Conservation (phyloP, 306 rosid species). For the Rosa lucieae region DNA sequence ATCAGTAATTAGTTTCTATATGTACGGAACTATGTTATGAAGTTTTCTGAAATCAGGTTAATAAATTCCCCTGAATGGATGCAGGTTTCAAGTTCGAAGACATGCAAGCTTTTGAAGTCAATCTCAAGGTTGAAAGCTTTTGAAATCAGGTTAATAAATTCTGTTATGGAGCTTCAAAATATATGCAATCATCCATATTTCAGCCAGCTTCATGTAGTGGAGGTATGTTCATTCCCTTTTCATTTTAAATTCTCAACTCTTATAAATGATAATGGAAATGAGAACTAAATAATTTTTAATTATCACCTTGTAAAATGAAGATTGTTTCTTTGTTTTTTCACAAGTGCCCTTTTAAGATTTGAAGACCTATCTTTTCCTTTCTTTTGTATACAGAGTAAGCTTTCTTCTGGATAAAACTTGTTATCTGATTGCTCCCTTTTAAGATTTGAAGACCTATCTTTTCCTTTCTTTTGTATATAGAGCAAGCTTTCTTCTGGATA, state of each 20-base stretch:
- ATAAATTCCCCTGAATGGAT: too few species aligned
- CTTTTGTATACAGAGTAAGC: neutral
- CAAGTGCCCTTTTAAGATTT: neutral
- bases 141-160: too few species aligned
- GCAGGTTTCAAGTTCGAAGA: too few species aligned
- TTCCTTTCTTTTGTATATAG: neutral
- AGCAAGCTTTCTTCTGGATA: slow-evolving; percentile 13
- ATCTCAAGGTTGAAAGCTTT: too few species aligned
- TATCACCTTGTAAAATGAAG: slow-evolving; percentile 10
- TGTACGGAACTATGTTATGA: too few species aligned
- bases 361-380: neutral
- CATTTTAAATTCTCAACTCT: slow-evolving; percentile 12
- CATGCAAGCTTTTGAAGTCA: too few species aligned
- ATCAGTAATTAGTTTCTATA: too few species aligned
- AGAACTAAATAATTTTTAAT: slow-evolving; percentile 15
- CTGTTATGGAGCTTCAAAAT: too few species aligned
- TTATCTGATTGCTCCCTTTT: slow-evolving; percentile 23
- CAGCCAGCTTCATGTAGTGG: slow-evolving; percentile 36
- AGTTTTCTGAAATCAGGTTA: too few species aligned
- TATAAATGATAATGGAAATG: slow-evolving; percentile 21
- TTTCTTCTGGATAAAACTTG: slow-evolving; percentile 11
- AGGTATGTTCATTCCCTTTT: slow-evolving; percentile 54
- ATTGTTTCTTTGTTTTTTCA: neutral
- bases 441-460: neutral
- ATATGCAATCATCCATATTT: too few species aligned